A percentile compares a stretch with the other conserved stretches of the same genome.
phyloP scores from a whole-genome alignment of 2,329 filamentous ascomycete genomes.

The Coniella lustricola region DNA sequence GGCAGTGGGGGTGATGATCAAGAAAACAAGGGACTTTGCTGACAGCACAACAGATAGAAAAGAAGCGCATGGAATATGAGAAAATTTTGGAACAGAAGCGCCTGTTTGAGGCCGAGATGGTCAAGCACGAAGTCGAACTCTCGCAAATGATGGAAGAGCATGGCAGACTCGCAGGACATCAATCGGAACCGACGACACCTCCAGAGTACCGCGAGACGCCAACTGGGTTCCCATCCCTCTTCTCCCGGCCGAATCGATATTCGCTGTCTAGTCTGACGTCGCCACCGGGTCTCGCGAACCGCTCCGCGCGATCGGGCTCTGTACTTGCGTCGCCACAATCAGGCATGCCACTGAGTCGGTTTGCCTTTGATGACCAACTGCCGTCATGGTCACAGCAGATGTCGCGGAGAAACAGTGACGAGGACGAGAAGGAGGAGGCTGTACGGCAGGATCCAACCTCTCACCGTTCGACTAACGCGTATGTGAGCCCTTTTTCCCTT shows the following conservation, averaged over 20 bases:
- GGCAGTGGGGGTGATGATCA: neutral
- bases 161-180: slow-evolving; percentile 60
- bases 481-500: slow-evolving; percentile 43
- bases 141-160: slow-evolving; percentile 79
- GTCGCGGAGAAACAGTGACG: slow-evolving; percentile 84
- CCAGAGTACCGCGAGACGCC: slow-evolving; percentile 77
- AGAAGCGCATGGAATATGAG: slow-evolving; percentile 90
- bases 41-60: slow-evolving; percentile 62
- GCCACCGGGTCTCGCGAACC: slow-evolving; percentile 66
- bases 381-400: slow-evolving; percentile 81
- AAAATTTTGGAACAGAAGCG: slow-evolving; percentile 81
- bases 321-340: slow-evolving; percentile 72
- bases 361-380: slow-evolving; percentile 56
- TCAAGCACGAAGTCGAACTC: slow-evolving; percentile 77
- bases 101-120: slow-evolving; percentile 87
- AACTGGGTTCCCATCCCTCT: slow-evolving; percentile 67
- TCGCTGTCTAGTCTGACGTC: slow-evolving; percentile 83
- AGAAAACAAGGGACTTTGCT: slow-evolving; percentile 3
- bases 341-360: slow-evolving; percentile 48
- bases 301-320: slow-evolving; percentile 69
- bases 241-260: slow-evolving; percentile 80
- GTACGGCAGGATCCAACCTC: slow-evolving; percentile 63
- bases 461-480: slow-evolving; percentile 71
- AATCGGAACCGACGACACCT: slow-evolving; percentile 92
- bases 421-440: slow-evolving; percentile 76